These are phyloP conservation scores for Boletus speciosus DNA, from an alignment of 768 basidiomycete species.

Conservation along the genomic window DNA sequence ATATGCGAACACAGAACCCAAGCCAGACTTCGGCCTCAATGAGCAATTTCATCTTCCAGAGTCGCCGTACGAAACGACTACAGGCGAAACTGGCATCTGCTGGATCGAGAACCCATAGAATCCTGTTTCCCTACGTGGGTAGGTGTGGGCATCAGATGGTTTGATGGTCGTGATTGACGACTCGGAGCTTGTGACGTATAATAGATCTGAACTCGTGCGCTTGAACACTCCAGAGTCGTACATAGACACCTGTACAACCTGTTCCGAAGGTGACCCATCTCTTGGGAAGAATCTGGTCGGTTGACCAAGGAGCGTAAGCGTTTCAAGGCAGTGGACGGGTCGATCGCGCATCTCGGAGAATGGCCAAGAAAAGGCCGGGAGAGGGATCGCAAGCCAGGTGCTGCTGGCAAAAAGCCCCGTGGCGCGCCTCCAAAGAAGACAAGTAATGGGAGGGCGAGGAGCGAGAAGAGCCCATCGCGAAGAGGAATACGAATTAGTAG, in stretches of 20 bases:
- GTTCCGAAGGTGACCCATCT: slow-evolving; percentile 71
- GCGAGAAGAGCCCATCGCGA: slow-evolving; percentile 49
- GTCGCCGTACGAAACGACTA: slow-evolving; percentile 35
- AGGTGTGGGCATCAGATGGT: not conserved
- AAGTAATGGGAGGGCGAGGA: slow-evolving; percentile 48
- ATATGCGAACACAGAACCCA: too few relatives aligned
- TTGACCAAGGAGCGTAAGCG: slow-evolving; percentile 84
- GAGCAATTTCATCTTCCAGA: slow-evolving; percentile 21
- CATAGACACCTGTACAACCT: slow-evolving; percentile 10
- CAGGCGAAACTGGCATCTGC: slow-evolving; percentile 57
- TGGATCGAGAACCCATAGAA: slow-evolving; percentile 54
- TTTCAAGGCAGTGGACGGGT: slow-evolving; percentile 68
- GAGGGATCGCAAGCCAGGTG: slow-evolving; percentile 42
- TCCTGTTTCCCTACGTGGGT: slow-evolving; percentile 43
- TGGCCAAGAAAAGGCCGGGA: slow-evolving; percentile 87
- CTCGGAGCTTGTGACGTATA: slow-evolving; percentile 43
- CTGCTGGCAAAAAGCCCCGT: slow-evolving; percentile 21
- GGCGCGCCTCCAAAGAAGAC: slow-evolving; percentile 19
- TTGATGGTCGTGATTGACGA: slow-evolving; percentile 9
- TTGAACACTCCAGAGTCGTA: not conserved
- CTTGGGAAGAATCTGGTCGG: slow-evolving; percentile 74
- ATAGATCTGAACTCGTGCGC: slow-evolving; percentile 40
- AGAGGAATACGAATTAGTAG: slow-evolving; percentile 59
- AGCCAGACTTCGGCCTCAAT: too few relatives aligned
- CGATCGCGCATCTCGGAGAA: slow-evolving; percentile 75